Percentiles rank a stretch among this genome's conserved stretches.
Evolutionary conservation across 2,329 filamentous ascomycete species (phyloP).

Genomic region (Colletotrichum filicis): DNA sequence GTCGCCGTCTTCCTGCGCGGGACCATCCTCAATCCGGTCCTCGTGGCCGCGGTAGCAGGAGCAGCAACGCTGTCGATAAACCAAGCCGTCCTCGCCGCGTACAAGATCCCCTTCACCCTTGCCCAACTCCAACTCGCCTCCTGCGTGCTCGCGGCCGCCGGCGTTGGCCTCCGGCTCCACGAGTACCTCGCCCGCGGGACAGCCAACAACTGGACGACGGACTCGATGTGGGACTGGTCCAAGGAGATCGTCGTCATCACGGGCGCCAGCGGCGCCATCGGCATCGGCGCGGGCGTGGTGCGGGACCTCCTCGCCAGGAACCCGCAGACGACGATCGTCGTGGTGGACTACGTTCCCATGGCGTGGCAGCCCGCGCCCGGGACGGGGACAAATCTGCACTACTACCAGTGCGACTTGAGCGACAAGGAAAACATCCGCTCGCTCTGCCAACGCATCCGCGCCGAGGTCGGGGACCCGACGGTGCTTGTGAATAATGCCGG

Average conservation of each 20-base stretch:
- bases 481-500: slow-evolving; percentile 49
- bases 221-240: slow-evolving; percentile 46
- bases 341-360: slow-evolving; percentile 46
- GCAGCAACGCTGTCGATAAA: not conserved
- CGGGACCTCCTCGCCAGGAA: slow-evolving; percentile 41
- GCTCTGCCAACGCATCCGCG: slow-evolving; percentile 42
- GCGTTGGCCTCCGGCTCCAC: slow-evolving; percentile 35
- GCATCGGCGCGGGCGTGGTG: slow-evolving; percentile 51
- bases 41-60: not conserved
- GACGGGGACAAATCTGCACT: not conserved
- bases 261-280: slow-evolving; percentile 49
- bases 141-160: not conserved
- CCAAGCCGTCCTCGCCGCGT: not conserved
- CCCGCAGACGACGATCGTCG: slow-evolving; percentile 41
- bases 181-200: slow-evolving; percentile 35
- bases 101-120: not conserved
- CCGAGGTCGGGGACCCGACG: slow-evolving; percentile 48
- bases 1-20: not conserved
- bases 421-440: slow-evolving; percentile 41
- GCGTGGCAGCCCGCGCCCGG: slow-evolving; percentile 35
- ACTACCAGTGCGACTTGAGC: slow-evolving; percentile 42
- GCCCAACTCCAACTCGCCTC: not conserved
- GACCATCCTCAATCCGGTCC: not conserved
- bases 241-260: slow-evolving; percentile 55
- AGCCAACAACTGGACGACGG: slow-evolving; percentile 40